Base-by-base conservation (phyloP, 2,329 filamentous ascomycete genomes). In the Calonectria multiphialidica region DNA sequence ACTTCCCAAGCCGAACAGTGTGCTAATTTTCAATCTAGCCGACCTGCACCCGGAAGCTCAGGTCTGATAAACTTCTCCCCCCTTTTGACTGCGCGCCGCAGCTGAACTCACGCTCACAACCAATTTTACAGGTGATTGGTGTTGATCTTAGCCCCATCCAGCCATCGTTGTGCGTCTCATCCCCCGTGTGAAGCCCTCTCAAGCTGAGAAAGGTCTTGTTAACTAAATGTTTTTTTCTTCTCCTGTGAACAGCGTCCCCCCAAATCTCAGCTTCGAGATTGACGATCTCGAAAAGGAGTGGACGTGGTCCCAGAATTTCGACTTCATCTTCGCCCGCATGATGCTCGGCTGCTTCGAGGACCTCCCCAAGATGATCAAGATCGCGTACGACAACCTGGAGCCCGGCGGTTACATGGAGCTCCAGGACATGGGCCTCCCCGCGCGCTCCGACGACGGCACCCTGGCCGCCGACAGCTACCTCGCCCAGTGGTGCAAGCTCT, bases 241-340 rank as follows among this genome's bases (percentile, higher is more conserved):
- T n/a, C n/a, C n/a, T n/a, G n/a, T n/a, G n/a, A n/a, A 5, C 9
- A 75, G 74, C 49, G 84, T 86, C 9, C 87, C 87, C 0, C 83
- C 84, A 0, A 89, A 89, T 70, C 81, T 87, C 49, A 78, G 79
- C n/a, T 89, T 88, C 75, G 83, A 85, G 59, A 78, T 85, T 66
- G 83, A 85, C 67, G 83, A 85, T 68, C 72, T 80, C 1, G 82
- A 83, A 30, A 76, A 80, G 62, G 74, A 77, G 47, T 86, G 84
- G 84, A 80, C 79, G 3, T 84, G 75, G 45, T 71, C 74, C 5
- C 61, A 74, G 7, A 74, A 77, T 2, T 84, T 84, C 47, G 84
- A 86, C 68, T 84, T 81, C 66, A 82, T 85, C 62, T 80, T 83
- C 66, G 74, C 72, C 30, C 78, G 83, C 25, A 79, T 80, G 66